These are phyloP conservation scores for Silene uniflora DNA, from an alignment of 148 eudicot genomes.

Conservation along the genomic window DNA sequence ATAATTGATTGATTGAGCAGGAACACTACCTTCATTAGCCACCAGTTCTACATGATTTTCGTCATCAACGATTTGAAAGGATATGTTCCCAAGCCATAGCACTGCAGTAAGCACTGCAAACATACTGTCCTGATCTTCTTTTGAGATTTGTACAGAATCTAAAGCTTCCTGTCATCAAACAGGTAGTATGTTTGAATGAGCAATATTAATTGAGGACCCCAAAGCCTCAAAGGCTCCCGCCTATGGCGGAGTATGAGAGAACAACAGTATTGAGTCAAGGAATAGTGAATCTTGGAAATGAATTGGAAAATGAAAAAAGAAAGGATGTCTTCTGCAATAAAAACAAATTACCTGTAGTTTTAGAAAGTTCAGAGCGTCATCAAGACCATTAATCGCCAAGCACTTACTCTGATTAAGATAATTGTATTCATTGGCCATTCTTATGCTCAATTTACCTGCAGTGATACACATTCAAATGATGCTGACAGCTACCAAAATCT, in stretches of 20 bases:
- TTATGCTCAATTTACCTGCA: slow-evolving; percentile 69
- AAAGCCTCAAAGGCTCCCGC: neutral
- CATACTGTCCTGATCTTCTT: slow-evolving; percentile 63
- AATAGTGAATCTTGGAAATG: no score
- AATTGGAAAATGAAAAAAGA: no score
- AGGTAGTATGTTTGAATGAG: slow-evolving; percentile 3
- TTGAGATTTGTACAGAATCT: slow-evolving; percentile 47
- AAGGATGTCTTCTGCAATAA: neutral
- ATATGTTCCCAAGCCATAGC: slow-evolving; percentile 92
- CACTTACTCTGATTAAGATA: slow-evolving; percentile 83
- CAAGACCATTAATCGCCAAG: slow-evolving; percentile 54
- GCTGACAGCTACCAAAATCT: neutral
- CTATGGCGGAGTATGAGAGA: neutral
- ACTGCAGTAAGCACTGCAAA: slow-evolving; percentile 84
- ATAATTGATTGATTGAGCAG: slow-evolving; percentile 13
- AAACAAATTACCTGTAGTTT: slow-evolving; percentile 52
- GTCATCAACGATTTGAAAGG: slow-evolving; percentile 61
- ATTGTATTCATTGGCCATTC: slow-evolving; percentile 51
- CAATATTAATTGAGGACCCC: slow-evolving; percentile 1
- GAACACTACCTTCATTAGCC: slow-evolving; percentile 65
- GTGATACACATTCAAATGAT: slow-evolving; percentile 18
- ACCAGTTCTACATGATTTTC: slow-evolving; percentile 79
- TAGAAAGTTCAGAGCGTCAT: slow-evolving; percentile 67
- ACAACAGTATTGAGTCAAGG: no score
- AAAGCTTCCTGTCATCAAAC: slow-evolving; percentile 60